A percentile compares a stretch with the other conserved stretches of the same genome.
These are phyloP conservation scores for Pythium utonaiense DNA, from an alignment of 352 stramenopile genomes.

Conservation along the genomic window DNA sequence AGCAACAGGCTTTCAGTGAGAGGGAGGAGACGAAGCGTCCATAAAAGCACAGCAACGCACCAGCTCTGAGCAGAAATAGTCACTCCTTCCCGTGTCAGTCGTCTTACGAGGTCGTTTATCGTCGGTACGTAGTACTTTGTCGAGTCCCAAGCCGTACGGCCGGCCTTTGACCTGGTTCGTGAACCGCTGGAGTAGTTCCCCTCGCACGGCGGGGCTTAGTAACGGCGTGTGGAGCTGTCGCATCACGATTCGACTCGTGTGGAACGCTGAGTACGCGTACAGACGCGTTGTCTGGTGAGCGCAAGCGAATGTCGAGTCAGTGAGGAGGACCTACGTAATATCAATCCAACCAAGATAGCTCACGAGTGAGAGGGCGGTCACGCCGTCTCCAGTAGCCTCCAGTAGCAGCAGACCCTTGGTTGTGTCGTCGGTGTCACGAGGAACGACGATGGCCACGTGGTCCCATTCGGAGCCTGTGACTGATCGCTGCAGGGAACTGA, in stretches of 20 bases:
- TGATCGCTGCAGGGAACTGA: constrained; percentile 47
- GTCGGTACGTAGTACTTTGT: constrained; percentile 38
- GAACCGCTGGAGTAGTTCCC: constrained; percentile 47
- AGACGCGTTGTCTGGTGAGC: constrained; percentile 26
- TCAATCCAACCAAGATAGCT: neutral
- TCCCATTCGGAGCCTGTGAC: constrained; percentile 61
- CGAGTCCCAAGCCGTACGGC: constrained; percentile 48
- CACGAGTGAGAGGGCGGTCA: constrained; percentile 51
- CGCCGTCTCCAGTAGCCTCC: constrained; percentile 59
- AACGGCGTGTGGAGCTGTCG: constrained; percentile 51
- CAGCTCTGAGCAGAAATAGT: constrained; percentile 72
- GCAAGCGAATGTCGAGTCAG: neutral
- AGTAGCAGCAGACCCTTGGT: constrained; percentile 39
- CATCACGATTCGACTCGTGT: constrained; percentile 45
- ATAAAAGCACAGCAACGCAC: constrained; percentile 23
- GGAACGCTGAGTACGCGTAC: constrained; percentile 39
- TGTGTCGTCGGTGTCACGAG: constrained; percentile 11
- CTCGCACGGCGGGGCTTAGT: constrained; percentile 36
- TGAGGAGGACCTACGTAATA: neutral
- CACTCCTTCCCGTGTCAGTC: neutral
- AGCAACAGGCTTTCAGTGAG: too few species aligned
- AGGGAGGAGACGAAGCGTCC: too few species aligned
- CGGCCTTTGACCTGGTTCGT: constrained; percentile 26
- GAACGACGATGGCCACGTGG: constrained; percentile 52
- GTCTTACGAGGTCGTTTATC: neutral